These are phyloP conservation scores for Pilasporangium apinafurcum DNA, from an alignment of 352 stramenopile species.

Conservation along the genomic window DNA sequence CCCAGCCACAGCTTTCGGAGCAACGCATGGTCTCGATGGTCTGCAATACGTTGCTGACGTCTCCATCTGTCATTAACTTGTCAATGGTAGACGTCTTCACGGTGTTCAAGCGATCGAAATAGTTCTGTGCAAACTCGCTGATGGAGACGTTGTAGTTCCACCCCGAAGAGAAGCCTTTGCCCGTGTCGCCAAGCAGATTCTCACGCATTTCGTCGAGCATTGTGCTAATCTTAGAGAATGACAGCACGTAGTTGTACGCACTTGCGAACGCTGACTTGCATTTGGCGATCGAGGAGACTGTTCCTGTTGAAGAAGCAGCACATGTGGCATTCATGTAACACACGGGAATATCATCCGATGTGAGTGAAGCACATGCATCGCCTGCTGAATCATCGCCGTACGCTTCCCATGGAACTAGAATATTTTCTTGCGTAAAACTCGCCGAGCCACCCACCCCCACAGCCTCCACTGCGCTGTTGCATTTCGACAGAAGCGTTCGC, in stretches of 20 bases:
- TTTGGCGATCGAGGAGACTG: constrained; percentile 13
- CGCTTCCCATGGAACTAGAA: constrained; percentile 48
- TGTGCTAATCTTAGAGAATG: constrained; percentile 43
- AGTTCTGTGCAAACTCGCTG: constrained; percentile 47
- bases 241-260: constrained; percentile 56
- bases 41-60: constrained; percentile 43
- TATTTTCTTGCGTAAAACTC: constrained; percentile 48
- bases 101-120: constrained; percentile 38
- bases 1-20: constrained; percentile 72
- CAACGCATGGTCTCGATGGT: constrained; percentile 58
- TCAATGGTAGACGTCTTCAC: constrained; percentile 34
- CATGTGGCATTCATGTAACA: constrained; percentile 73
- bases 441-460: constrained; percentile 5
- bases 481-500: constrained; percentile 32
- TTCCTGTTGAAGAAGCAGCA: background rate
- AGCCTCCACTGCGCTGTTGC: constrained; percentile 20
- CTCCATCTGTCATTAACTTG: constrained; percentile 30
- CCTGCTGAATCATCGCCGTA: constrained; percentile 26
- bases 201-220: constrained; percentile 75
- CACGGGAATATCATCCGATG: constrained; percentile 26
- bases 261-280: constrained; percentile 45
- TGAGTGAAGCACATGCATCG: constrained; percentile 14
- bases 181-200: constrained; percentile 58
- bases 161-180: constrained; percentile 40
- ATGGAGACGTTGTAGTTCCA: constrained; percentile 72